Conservation (phyloP, 495 filamentous ascomycete species). For the Penicillium flavigenum region DNA sequence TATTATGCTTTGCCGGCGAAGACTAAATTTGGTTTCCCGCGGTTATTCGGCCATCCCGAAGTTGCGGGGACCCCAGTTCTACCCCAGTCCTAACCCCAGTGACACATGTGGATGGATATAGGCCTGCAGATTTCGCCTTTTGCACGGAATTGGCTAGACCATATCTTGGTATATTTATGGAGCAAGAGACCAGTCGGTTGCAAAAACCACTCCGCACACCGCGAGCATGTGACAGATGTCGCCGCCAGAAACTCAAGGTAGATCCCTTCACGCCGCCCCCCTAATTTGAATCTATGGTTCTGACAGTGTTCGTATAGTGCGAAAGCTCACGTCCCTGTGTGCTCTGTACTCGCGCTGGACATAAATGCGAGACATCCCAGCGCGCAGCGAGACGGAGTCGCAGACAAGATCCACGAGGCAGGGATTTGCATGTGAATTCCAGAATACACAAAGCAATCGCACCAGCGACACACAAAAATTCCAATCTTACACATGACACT, state of each 20-base stretch:
- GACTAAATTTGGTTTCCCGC: not conserved
- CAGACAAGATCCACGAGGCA: not conserved
- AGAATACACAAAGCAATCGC: slow-evolving; percentile 3
- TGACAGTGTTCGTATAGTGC: not conserved
- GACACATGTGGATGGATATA: not conserved
- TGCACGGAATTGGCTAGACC: not conserved
- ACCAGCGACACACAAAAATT: not conserved
- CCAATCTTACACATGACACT: no score
- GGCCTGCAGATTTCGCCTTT: not conserved
- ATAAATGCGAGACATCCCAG: slow-evolving; percentile 9
- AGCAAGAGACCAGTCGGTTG: not conserved
- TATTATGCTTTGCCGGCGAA: not conserved
- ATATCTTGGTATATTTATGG: not conserved
- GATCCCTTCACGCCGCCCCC: not conserved
- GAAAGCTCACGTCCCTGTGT: slow-evolving; percentile 9
- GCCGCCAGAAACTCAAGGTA: slow-evolving; percentile 26
- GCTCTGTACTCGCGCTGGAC: slow-evolving; percentile 5
- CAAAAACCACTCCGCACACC: slow-evolving; percentile 2
- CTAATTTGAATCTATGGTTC: not conserved
- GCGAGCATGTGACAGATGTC: slow-evolving; percentile 21
- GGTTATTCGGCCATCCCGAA: not conserved
- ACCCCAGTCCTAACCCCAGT: not conserved
- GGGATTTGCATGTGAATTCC: not conserved
- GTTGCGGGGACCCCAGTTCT: slow-evolving; percentile 8
- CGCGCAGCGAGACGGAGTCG: not conserved